phyloP scores from a whole-genome alignment of 1,139 yeast genomes.

The Candida glucosophila region DNA sequence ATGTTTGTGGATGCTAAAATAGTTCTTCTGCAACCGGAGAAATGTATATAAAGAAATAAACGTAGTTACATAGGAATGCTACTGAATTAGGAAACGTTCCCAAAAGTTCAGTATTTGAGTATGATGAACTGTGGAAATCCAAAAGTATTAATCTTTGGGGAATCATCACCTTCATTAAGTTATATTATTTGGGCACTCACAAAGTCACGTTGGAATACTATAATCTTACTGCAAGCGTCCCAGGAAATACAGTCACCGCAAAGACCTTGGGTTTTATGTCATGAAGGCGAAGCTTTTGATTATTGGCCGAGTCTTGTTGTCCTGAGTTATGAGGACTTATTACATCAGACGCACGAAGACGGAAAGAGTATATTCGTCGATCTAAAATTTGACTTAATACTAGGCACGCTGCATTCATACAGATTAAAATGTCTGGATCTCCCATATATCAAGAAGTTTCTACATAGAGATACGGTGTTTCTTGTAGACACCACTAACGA shows the following conservation, averaged over 20 bases:
- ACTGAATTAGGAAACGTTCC: too few species aligned
- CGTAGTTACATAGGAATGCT: too few species aligned
- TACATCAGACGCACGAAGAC: too few species aligned
- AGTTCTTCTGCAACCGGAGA: too few species aligned
- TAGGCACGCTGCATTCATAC: constrained; percentile 6
- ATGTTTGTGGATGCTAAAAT: too few species aligned
- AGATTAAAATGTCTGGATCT: neutral
- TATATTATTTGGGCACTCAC: constrained; percentile 8
- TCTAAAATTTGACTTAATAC: constrained; percentile 7
- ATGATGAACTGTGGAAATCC: constrained; percentile 3
- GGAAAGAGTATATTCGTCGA: too few species aligned
- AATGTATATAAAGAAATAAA: too few species aligned
- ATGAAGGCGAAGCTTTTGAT: constrained; percentile 1
- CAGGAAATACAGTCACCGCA: constrained; percentile 1
- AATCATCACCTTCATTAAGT: constrained; percentile 8
- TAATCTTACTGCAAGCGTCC: constrained; percentile 1
- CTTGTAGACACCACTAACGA: constrained; percentile 10
- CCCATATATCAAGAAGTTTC: neutral
- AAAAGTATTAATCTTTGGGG: constrained; percentile 9
- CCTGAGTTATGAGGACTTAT: too few species aligned
- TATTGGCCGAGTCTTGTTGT: too few species aligned
- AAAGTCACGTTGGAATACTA: constrained; percentile 5
- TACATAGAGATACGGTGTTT: constrained; percentile 6
- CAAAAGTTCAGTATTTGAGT: too few species aligned
- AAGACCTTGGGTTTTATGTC: constrained; percentile 3